These are phyloP conservation scores for Viola pubescens DNA, from an alignment of 441 rosid species.

Conservation along the genomic window DNA sequence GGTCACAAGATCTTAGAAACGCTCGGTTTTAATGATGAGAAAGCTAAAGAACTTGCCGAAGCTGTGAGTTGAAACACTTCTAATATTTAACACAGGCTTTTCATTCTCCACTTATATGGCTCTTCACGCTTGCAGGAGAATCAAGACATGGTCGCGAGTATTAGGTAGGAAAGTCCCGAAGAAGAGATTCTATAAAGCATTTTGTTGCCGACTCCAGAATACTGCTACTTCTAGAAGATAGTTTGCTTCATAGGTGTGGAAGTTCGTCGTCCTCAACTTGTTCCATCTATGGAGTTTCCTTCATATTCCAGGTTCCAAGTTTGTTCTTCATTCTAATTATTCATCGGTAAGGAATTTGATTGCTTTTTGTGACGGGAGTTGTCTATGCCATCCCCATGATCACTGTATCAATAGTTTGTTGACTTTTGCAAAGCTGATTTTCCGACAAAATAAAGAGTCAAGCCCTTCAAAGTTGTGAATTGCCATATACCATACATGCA, in stretches of 20 bases:
- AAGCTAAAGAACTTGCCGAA: constrained; percentile 57
- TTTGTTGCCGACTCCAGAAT: constrained; percentile 1
- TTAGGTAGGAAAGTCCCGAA: constrained; percentile 27
- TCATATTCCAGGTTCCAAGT: neutral
- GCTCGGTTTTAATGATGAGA: constrained; percentile 71
- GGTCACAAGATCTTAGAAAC: constrained; percentile 51
- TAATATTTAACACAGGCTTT: neutral
- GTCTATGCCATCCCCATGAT: neutral
- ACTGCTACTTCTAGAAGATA: constrained; percentile 11
- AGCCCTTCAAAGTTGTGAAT: neutral
- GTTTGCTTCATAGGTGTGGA: constrained; percentile 11
- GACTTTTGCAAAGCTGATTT: neutral
- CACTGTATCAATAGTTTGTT: constrained; percentile 3
- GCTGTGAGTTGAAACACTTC: constrained; percentile 35
- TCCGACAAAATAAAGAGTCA: neutral
- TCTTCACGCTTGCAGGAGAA: constrained; percentile 42
- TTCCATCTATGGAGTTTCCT: neutral
- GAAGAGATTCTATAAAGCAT: constrained; percentile 2
- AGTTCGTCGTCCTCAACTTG: constrained; percentile 6
- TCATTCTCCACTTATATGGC: constrained; percentile 12
- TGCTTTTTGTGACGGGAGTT: neutral
- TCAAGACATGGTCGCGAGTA: constrained; percentile 39
- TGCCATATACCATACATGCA: neutral
- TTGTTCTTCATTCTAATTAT: neutral
- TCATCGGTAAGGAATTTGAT: neutral